phyloP scores from a whole-genome alignment of 768 basidiomycete species.

The Steccherinum ochraceum region DNA sequence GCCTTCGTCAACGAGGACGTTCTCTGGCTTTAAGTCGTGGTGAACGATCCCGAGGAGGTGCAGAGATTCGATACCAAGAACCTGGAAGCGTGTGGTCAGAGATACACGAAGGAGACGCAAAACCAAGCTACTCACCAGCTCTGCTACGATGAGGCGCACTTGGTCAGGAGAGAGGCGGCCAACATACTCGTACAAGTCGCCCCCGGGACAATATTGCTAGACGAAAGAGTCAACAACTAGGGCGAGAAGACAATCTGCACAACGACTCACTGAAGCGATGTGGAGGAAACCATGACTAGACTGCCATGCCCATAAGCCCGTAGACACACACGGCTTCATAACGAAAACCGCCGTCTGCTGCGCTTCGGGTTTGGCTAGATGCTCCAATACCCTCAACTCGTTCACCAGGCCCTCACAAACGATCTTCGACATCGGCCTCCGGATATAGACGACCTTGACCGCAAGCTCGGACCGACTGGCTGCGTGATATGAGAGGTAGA shows the following conservation, averaged over 20 bases:
- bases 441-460: constrained; percentile 17
- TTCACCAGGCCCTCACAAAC: constrained; percentile 12
- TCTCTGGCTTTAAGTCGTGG: constrained; percentile 53
- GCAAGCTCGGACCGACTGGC: constrained; percentile 5
- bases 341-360: constrained; percentile 7
- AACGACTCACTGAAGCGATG: constrained; percentile 13
- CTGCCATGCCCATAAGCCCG: constrained; percentile 9
- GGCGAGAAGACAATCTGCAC: too few relatives aligned
- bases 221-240: not conserved
- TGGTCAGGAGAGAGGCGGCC: not conserved
- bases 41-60: constrained; percentile 49
- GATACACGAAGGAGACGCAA: not conserved
- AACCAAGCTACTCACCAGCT: constrained; percentile 14
- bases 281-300: constrained; percentile 12
- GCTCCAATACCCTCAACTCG: constrained; percentile 15
- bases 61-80: constrained; percentile 29
- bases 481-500: constrained; percentile 14
- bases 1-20: constrained; percentile 30
- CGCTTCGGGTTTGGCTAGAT: not conserved
- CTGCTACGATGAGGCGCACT: constrained; percentile 15
- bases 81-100: constrained; percentile 8
- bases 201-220: constrained; percentile 15
- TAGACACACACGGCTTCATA: constrained; percentile 6
- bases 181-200: constrained; percentile 12
- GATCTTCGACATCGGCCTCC: not conserved